Conservation (phyloP, 257 asterid genomes). For the Agastache rugosa region DNA sequence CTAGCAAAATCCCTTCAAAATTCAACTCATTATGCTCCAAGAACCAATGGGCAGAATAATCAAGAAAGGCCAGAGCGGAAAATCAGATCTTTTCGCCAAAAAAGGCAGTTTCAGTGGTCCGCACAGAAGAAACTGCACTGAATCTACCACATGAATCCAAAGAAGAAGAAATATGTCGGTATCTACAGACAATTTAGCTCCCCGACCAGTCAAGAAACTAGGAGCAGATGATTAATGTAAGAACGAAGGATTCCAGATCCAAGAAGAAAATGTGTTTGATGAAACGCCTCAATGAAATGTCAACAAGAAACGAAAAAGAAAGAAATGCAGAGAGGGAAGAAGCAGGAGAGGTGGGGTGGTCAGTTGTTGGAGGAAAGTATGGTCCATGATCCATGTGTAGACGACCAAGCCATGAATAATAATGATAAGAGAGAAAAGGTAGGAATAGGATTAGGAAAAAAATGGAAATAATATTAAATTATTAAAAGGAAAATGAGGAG, state of each 20-base stretch:
- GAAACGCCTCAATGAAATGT: conserved; percentile 29
- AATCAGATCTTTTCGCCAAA: conserved; percentile 38
- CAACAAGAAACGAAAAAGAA: not conserved
- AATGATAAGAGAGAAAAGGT: conserved; percentile 28
- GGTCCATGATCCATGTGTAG: conserved; percentile 48
- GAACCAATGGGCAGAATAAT: not conserved
- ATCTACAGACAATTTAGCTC: not conserved
- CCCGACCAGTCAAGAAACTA: not conserved
- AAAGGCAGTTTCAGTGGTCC: conserved; percentile 15
- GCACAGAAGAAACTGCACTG: not conserved
- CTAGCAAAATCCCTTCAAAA: conserved; percentile 27
- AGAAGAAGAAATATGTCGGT: conserved; percentile 12
- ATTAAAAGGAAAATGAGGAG: not conserved
- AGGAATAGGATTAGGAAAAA: not conserved
- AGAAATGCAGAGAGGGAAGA: conserved; percentile 34
- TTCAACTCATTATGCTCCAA: conserved; percentile 27
- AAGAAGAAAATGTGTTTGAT: conserved; percentile 27
- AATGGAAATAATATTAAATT: not conserved
- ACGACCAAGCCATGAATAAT: conserved; percentile 5
- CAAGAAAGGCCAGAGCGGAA: conserved; percentile 39
- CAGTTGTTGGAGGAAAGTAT: conserved; percentile 36
- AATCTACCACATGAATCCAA: not conserved
- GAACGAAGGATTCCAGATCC: conserved; percentile 46
- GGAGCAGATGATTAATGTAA: conserved; percentile 16
- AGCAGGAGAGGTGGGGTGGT: conserved; percentile 35